Conservation (phyloP, 805 yeast genomes). For the Starmerella roubikii region DNA sequence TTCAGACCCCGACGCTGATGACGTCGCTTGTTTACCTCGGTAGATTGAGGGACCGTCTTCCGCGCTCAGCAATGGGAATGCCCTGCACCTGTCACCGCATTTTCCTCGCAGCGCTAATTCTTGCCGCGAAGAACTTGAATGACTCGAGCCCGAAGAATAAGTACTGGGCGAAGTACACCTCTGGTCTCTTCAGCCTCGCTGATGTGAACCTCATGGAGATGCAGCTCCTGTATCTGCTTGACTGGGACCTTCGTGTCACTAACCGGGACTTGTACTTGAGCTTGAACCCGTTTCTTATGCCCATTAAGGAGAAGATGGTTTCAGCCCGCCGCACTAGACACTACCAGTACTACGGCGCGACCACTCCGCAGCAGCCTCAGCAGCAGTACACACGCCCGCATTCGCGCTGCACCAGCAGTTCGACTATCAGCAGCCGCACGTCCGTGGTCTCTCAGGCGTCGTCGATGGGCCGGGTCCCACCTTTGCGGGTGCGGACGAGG, state of each 20-base stretch:
- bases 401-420: background rate
- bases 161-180: constrained; percentile 91
- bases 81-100: constrained; percentile 82
- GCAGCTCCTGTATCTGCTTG: constrained; percentile 65
- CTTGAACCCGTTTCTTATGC: constrained; percentile 59
- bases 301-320: constrained; percentile 46
- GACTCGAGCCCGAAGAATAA: constrained; percentile 91
- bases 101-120: constrained; percentile 72
- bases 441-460: background rate
- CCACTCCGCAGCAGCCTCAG: background rate
- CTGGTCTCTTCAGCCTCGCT: constrained; percentile 58
- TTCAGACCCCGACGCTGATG: constrained; percentile 91
- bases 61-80: constrained; percentile 82
- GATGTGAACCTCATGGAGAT: constrained; percentile 89
- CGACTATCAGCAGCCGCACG: background rate
- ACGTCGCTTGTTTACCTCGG: constrained; percentile 73
- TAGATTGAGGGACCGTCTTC: constrained; percentile 62
- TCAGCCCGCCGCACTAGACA: constrained; percentile 5
- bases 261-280: constrained; percentile 57
- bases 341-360: background rate
- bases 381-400: background rate
- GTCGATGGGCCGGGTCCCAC: constrained; percentile 1
- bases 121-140: constrained; percentile 85
- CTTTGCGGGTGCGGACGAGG: constrained; percentile 7
- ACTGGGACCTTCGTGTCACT: constrained; percentile 70